Evolutionary conservation across 2,329 filamentous ascomycete genomes (phyloP).

Genomic region (Epichloe aotearoae): DNA sequence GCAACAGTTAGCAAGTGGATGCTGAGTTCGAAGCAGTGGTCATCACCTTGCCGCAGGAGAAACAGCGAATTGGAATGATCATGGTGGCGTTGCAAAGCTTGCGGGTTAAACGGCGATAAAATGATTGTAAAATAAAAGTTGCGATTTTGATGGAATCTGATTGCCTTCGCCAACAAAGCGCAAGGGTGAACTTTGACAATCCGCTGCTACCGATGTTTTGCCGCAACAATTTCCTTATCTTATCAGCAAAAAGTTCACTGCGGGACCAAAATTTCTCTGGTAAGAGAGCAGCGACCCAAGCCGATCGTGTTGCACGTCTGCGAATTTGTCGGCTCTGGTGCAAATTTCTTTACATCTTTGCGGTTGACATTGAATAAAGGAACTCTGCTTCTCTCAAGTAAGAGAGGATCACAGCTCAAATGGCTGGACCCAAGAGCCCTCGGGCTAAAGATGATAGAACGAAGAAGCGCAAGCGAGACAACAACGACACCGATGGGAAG

Average conservation of each 20-base stretch:
- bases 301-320: neutral
- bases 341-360: neutral
- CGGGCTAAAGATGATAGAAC: constrained; percentile 22
- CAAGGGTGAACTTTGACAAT: constrained; percentile 10
- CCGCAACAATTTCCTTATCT: constrained; percentile 22
- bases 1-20: constrained; percentile 17
- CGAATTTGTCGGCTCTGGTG: constrained; percentile 3
- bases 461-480: constrained; percentile 35
- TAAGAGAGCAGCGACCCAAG: neutral
- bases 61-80: constrained; percentile 98
- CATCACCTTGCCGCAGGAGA: constrained; percentile 92
- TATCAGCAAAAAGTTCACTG: constrained; percentile 29
- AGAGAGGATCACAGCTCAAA: constrained; percentile 10
- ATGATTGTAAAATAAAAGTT: neutral
- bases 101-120: neutral
- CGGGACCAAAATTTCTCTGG: constrained; percentile 26
- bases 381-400: neutral
- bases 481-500: constrained; percentile 26
- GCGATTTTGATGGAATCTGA: constrained; percentile 2
- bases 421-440: constrained; percentile 22
- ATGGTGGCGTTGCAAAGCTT: constrained; percentile 33
- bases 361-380: neutral
- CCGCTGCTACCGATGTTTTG: constrained; percentile 17
- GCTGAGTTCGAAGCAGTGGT: constrained; percentile 7
- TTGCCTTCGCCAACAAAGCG: neutral